phyloP scores from a whole-genome alignment of 352 stramenopile species.

The Phytophthora rubi region DNA sequence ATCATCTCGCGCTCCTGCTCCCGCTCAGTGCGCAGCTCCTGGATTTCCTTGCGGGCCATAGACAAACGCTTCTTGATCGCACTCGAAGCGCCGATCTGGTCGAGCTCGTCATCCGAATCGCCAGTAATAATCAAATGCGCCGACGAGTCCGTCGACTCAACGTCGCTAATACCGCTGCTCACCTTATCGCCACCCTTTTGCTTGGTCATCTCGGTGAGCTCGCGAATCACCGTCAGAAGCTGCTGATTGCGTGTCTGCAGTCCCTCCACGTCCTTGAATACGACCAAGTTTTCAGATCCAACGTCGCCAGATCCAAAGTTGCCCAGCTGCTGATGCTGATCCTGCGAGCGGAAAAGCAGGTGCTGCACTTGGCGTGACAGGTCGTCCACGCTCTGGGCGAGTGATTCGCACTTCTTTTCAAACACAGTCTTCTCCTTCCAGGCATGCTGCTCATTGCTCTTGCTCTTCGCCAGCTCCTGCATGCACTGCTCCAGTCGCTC shows the following conservation, averaged over 20 bases:
- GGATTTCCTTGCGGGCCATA: constrained; percentile 75
- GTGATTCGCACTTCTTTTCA: constrained; percentile 75
- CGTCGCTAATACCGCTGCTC: constrained; percentile 19
- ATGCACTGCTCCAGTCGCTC: constrained; percentile 69
- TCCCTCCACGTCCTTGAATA: constrained; percentile 88
- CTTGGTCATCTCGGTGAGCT: constrained; percentile 68
- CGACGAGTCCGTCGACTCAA: constrained; percentile 27
- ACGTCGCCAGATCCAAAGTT: constrained; percentile 34
- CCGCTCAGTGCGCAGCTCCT: constrained; percentile 72
- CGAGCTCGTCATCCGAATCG: constrained; percentile 69
- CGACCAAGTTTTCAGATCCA: constrained; percentile 78
- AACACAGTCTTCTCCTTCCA: constrained; percentile 66
- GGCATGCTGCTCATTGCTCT: constrained; percentile 72
- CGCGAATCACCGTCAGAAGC: constrained; percentile 81
- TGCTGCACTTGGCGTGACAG: constrained; percentile 94
- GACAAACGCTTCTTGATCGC: constrained; percentile 66
- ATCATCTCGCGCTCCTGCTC: constrained; percentile 91
- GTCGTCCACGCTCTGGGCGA: constrained; percentile 87
- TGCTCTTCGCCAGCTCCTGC: constrained; percentile 75
- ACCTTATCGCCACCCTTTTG: constrained; percentile 22
- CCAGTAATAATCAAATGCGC: constrained; percentile 63
- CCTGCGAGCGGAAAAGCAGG: constrained; percentile 77
- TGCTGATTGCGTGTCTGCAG: constrained; percentile 94
- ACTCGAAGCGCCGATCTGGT: constrained; percentile 35
- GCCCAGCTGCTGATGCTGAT: constrained; percentile 40